Evolutionary conservation across 805 yeast genomes (phyloP), one percentile per base, ranked within the genome.

Genomic region (Candida maris): DNA sequence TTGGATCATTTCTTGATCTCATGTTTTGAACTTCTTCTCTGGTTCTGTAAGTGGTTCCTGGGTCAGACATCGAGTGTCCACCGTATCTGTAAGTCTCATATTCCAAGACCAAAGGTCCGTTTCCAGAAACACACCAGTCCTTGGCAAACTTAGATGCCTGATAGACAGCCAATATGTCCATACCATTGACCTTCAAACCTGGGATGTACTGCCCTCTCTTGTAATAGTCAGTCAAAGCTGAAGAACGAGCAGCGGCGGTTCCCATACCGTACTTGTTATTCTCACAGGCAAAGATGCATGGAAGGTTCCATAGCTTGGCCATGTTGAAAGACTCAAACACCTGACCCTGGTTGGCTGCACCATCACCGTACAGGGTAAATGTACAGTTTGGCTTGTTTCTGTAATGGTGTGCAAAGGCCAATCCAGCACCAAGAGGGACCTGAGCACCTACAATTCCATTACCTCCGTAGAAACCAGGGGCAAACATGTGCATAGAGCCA

Each of bases 241-340:
- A 88, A 10, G 97, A 88, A 73, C 98, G 84, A 32, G 96, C 67
- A 38, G 97, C 97, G 48, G 98, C 70, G 36, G 98, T 93, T 73
- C 98, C 98, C 98, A 93, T 93, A 77, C 98, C 98, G 67, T 93
- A 93, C 73, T 88, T 93, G 81, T 93, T 93, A 78, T 93, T 93
- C 71, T 93, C 98, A 76, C 98, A 93, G 46, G 93, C 87, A 61
- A 87, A 93, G 48, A 93, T 70, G 62, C 86, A 83, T 52, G 98
- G 98, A 61, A 93, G 76, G 69, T 89, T 81, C 96, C 96, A 93
- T 63, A 93, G 78, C 71, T 93, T 93, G 60, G 98, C 98, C 97
- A 93, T 93, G 80, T 93, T 93, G 77, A 75, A 93, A 35, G 97
- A 65, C 73, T 93, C 98, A 56, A 93, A 93, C 45, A 89, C 97